phyloP scores from a whole-genome alignment of 108 stramenopile species.

The Nitzschia palea region DNA sequence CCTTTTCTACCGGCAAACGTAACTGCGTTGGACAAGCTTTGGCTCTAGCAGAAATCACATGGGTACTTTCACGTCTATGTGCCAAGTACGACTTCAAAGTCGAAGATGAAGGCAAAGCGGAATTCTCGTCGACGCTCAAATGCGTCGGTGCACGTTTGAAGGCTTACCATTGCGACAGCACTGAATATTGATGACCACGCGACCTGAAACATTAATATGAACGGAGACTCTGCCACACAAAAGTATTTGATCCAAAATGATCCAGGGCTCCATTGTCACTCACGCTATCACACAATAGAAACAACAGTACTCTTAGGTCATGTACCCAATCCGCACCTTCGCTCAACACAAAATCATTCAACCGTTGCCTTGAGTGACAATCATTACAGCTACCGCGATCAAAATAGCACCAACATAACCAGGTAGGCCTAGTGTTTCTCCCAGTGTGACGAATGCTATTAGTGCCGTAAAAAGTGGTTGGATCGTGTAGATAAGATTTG shows the following conservation, averaged over 20 bases:
- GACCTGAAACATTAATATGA: too few species aligned
- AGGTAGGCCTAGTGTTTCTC: constrained; percentile 59
- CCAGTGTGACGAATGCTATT: constrained; percentile 71
- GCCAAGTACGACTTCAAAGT: constrained; percentile 36
- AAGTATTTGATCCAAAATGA: not conserved
- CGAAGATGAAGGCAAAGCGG: constrained; percentile 3
- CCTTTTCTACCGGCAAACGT: constrained; percentile 41
- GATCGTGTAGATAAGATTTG: constrained; percentile 83
- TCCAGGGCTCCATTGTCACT: too few species aligned
- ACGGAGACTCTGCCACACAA: too few species aligned
- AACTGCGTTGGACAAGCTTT: constrained; percentile 51
- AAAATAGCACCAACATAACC: constrained; percentile 65
- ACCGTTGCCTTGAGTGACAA: constrained; percentile 33
- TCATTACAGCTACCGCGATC: constrained; percentile 65
- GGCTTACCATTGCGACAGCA: not conserved
- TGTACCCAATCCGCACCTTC: too few species aligned
- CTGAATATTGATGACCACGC: not conserved
- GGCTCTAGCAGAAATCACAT: constrained; percentile 44
- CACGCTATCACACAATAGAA: too few species aligned
- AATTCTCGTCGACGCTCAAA: constrained; percentile 21
- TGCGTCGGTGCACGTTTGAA: constrained; percentile 29
- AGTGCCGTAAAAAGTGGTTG: constrained; percentile 84
- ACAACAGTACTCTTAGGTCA: too few species aligned
- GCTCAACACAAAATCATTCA: too few species aligned
- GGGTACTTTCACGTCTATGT: constrained; percentile 39